Conservation (phyloP, 2,329 filamentous ascomycete species). For the Nemania sp. region DNA sequence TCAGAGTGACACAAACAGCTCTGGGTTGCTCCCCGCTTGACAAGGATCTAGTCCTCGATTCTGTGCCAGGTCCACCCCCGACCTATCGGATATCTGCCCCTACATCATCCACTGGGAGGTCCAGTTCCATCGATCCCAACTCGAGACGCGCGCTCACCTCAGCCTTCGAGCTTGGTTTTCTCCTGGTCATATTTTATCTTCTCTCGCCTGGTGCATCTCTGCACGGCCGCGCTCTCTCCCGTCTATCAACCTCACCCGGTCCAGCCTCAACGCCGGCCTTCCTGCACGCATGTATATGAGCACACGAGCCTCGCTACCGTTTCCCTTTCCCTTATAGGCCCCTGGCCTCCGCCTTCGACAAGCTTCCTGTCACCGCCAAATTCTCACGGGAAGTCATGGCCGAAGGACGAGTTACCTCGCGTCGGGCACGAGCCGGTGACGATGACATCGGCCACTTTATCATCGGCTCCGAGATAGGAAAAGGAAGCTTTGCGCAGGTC, state of each 20-base stretch:
- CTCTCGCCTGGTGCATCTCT: slow-evolving; percentile 34
- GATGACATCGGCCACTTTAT: slow-evolving; percentile 72
- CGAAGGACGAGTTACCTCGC: slow-evolving; percentile 37
- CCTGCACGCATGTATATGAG: slow-evolving; percentile 38
- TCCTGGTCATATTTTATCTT: slow-evolving; percentile 21
- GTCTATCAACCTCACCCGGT: slow-evolving; percentile 19
- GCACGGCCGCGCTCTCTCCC: slow-evolving; percentile 3
- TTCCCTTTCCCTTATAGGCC: slow-evolving; percentile 40
- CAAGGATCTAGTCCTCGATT: slow-evolving; percentile 38
- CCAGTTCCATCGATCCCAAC: slow-evolving; percentile 32
- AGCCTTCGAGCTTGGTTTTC: slow-evolving; percentile 34
- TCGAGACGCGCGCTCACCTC: slow-evolving; percentile 33
- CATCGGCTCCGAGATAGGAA: slow-evolving; percentile 87
- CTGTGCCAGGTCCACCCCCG: slow-evolving; percentile 28
- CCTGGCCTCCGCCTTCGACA: slow-evolving; percentile 38
- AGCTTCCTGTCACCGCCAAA: slow-evolving; percentile 41
- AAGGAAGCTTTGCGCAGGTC: slow-evolving; percentile 96
- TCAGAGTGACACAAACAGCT: slow-evolving; percentile 26
- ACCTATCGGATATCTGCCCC: slow-evolving; percentile 42
- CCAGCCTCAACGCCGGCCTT: slow-evolving; percentile 26
- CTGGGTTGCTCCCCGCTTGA: slow-evolving; percentile 28
- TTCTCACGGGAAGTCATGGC: slow-evolving; percentile 41
- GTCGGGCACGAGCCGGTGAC: slow-evolving; percentile 44
- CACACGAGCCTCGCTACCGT: slow-evolving; percentile 32
- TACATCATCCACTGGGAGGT: slow-evolving; percentile 39